Evolutionary conservation across 164 flowering plant species (phyloP), one percentile per base, ranked within the genome.

Genomic region (Nymphaea colorata): DNA sequence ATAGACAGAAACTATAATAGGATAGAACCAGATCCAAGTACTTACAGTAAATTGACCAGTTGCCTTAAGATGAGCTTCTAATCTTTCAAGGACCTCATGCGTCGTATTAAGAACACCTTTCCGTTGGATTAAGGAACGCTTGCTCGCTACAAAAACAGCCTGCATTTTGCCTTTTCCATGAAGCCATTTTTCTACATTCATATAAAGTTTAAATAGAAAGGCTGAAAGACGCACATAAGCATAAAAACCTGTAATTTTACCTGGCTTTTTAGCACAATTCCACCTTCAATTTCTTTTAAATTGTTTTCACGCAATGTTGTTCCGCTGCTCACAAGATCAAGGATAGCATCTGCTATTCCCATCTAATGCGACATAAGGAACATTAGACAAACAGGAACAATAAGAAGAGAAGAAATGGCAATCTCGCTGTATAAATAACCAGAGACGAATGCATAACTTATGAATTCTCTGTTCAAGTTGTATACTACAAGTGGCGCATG

Each of bases 251-350:
- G 36, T 5, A 10, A 12, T 25, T 7, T 74, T 71, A 94, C 98
- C 96, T 94, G 96, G 84, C 98, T 94, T 78, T 91, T 81, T 80
- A 94, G 73, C 55, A 94, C 85, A 64, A 81, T 69, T 70, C 98
- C 98, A 66, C 96, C 98, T 76, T 89, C 88, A 72, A 93, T 86
- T 82, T 93, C 98, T 82, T 93, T 93, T 83, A 93, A 72, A 73
- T 93, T 91, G 75, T 93, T 93, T 68, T 93, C 98, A 68, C 81
- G 79, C 61, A 93, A 76, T 41, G 98, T 91, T 61, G 95, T 89
- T 66, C 98, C 98, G 79, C 98, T 93, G 78, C 98, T 91, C 77
- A 93, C 98, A 68, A 93, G 97, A 75, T 93, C 98, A 78, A 93
- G 74, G 74, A 93, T 93, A 63, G 90, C 94, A 87, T 93, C 98